A percentile compares a stretch with the other conserved stretches of the same genome.
Evolutionary conservation across 257 asterid species (phyloP).

Genomic region (Ocimum tenuiflorum): DNA sequence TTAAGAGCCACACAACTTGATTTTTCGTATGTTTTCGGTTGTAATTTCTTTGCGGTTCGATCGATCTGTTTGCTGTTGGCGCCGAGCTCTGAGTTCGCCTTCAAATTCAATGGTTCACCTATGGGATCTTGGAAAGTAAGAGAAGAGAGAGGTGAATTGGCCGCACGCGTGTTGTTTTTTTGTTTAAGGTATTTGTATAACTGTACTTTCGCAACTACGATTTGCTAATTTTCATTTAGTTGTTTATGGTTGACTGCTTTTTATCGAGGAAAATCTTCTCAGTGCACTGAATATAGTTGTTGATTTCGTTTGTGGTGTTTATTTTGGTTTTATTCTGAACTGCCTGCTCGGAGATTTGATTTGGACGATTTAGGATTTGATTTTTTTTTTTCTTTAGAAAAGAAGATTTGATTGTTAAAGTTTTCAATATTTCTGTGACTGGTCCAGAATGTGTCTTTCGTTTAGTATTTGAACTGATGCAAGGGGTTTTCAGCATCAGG

Average conservation of each 20-base stretch:
- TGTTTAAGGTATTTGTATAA: background rate
- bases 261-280: background rate
- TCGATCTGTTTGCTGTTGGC: background rate
- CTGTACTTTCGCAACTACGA: background rate
- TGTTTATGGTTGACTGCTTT: background rate
- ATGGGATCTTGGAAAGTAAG: background rate
- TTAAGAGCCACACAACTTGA: constrained; percentile 22
- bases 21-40: background rate
- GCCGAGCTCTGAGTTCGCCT: background rate
- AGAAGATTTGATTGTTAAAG: background rate
- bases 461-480: background rate
- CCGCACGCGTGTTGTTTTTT: background rate
- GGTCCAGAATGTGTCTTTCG: background rate
- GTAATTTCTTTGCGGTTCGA: background rate
- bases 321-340: background rate
- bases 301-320: background rate
- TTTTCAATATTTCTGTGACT: background rate
- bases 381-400: background rate
- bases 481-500: background rate
- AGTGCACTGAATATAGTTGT: background rate
- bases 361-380: background rate
- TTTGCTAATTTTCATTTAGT: background rate
- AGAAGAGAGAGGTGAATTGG: constrained; percentile 2
- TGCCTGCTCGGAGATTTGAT: background rate
- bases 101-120: background rate